phyloP scores from a whole-genome alignment of 2,329 filamentous ascomycete genomes.

The Monilinia aucupariae region DNA sequence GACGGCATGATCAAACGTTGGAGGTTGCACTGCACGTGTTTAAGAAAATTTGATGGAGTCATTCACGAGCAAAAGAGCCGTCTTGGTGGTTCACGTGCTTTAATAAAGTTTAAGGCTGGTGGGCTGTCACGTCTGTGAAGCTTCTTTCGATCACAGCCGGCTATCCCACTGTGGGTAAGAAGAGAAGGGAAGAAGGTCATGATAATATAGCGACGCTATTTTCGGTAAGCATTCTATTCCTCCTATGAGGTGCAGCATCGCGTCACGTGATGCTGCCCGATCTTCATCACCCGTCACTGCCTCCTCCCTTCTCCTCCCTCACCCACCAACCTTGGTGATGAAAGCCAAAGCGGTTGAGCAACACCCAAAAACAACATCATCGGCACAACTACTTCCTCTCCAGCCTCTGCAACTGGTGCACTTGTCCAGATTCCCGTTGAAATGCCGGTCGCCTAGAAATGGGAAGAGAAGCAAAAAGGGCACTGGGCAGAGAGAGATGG shows the following conservation, averaged over 20 bases:
- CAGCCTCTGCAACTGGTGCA: neutral
- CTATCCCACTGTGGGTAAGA: no score
- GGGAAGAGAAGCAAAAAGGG: neutral
- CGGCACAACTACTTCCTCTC: neutral
- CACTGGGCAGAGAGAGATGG: neutral
- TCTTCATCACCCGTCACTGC: no score
- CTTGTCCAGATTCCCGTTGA: neutral
- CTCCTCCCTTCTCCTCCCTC: no score
- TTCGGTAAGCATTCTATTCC: no score
- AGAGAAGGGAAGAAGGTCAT: no score
- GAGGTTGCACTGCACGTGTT: neutral
- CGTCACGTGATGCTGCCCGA: no score
- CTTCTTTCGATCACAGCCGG: neutral
- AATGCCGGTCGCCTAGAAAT: neutral
- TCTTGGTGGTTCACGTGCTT: neutral
- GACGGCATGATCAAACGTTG: neutral
- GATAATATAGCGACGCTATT: no score
- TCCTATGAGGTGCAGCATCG: no score
- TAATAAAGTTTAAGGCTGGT: no score
- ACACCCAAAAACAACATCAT: neutral
- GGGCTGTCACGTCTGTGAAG: neutral
- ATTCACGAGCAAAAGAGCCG: neutral
- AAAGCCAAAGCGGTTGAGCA: no score
- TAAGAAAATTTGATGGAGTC: neutral
- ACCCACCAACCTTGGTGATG: no score